Base-by-base conservation (phyloP, 306 rosid genomes). In the Gastrolobium villosum region DNA sequence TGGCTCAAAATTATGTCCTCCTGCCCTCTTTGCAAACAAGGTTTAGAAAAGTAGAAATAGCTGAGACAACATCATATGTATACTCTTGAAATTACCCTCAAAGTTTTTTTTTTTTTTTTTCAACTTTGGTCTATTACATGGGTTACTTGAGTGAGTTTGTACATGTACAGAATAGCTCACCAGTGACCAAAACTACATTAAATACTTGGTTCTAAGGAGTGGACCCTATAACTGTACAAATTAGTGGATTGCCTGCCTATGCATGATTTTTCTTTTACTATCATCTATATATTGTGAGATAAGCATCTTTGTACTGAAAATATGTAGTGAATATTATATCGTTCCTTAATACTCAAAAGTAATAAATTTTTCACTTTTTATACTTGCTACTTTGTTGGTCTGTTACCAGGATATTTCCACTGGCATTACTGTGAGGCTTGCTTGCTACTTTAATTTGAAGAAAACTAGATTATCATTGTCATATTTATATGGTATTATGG, bases 11-110 rank as follows among this genome's bases (percentile, higher is more conserved):
- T 95, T 7, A 83, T 87, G 81, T 95, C 97, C 8, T 88, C 88
- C 14, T 95, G 99, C 41, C 99, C 99, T 79, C 98, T 95, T 54
- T 95, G 98, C 81, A 95, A 93, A 79, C 99, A 91, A 87, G 90
- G 92, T 85, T 83, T 95, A 62, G 81, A 89, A 67, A 86, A 82
- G 54, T 89, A 86, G 88, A 65, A 68, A 26, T 49, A 48, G 57
- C 61, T 37, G 32, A 61, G 48, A 68, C 55, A 75, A 52, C 5
- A 77, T 61, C 72, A 15, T 59, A 69, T 63, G 70, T 75, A 74
- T 70, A 36, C 66, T 50, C 57, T 9, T 54, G 20, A 39, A 39
- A 57, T 46, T 81, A 53, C 64, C 57, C 41, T 55, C 41, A 41
- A 1, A n/a, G 5, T 10, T 45, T 79, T 36, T 44, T 30, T 6